Evolutionary conservation across 2,329 filamentous ascomycete species (phyloP).

Genomic region (Tympanopsis confertula): DNA sequence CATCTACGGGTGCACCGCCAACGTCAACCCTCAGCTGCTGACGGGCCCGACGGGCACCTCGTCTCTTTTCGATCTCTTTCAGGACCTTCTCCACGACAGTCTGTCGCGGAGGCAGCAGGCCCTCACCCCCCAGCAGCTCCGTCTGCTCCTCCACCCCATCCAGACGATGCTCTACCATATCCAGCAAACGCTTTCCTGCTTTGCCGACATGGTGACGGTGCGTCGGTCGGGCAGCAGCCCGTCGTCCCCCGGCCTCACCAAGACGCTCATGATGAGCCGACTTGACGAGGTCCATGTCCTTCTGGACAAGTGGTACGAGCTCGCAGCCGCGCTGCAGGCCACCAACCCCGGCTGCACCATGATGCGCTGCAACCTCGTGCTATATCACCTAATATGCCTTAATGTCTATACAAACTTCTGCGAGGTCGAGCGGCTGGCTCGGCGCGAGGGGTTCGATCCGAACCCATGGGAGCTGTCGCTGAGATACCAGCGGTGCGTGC

Average conservation of each 20-base stretch:
- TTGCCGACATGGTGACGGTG: slow-evolving; percentile 39
- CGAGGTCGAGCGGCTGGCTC: slow-evolving; percentile 54
- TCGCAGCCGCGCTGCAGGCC: slow-evolving; percentile 44
- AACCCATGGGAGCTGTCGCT: slow-evolving; percentile 39
- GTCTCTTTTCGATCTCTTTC: slow-evolving; percentile 55
- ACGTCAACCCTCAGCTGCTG: slow-evolving; percentile 37
- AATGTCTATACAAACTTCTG: slow-evolving; percentile 58
- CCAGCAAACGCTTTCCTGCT: slow-evolving; percentile 53
- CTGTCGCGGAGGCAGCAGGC: slow-evolving; percentile 32
- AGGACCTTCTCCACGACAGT: slow-evolving; percentile 55
- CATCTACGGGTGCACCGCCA: slow-evolving; percentile 37
- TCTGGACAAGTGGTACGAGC: slow-evolving; percentile 54
- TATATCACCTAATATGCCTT: slow-evolving; percentile 61
- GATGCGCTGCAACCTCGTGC: slow-evolving; percentile 53
- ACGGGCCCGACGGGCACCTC: slow-evolving; percentile 37
- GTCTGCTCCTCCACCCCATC: slow-evolving; percentile 57
- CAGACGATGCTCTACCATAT: slow-evolving; percentile 55
- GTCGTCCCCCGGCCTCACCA: slow-evolving; percentile 35
- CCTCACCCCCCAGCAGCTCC: slow-evolving; percentile 42
- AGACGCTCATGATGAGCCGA: slow-evolving; percentile 44
- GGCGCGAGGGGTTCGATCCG: slow-evolving; percentile 44
- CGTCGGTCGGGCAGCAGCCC: slow-evolving; percentile 20
- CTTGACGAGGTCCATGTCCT: slow-evolving; percentile 54
- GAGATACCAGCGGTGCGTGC: slow-evolving; percentile 52
- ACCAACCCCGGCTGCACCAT: slow-evolving; percentile 43